A percentile compares a stretch with the other conserved stretches of the same genome.
Evolutionary conservation across 2,329 filamentous ascomycete genomes (phyloP).

Genomic region (Fusarium verrucosum): DNA sequence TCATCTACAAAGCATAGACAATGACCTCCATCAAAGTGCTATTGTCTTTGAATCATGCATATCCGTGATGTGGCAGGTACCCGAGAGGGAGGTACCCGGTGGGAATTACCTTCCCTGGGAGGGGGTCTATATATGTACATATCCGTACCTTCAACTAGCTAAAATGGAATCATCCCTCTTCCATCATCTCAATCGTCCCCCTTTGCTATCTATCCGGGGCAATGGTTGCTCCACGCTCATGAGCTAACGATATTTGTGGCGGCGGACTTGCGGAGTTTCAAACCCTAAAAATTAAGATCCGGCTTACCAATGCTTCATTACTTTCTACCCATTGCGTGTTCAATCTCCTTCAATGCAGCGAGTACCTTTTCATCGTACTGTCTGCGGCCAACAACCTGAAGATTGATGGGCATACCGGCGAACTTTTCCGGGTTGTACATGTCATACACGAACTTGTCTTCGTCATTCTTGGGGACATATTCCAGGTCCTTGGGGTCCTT

Average conservation of each 20-base stretch:
- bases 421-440: slow-evolving; percentile 44
- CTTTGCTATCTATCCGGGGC: not conserved
- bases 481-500: slow-evolving; percentile 39
- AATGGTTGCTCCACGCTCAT: not conserved
- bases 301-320: not conserved
- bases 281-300: rapidly evolving
- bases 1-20: not conserved
- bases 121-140: too few relatives aligned
- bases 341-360: slow-evolving; percentile 41
- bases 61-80: too few relatives aligned
- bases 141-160: too few relatives aligned
- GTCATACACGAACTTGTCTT: slow-evolving; percentile 45
- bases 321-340: slow-evolving; percentile 37
- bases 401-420: slow-evolving; percentile 38
- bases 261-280: not conserved
- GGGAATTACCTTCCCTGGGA: too few relatives aligned
- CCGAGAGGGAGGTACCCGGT: too few relatives aligned
- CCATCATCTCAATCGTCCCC: too few relatives aligned
- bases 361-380: slow-evolving; percentile 48
- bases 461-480: slow-evolving; percentile 43
- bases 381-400: slow-evolving; percentile 45
- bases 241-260: too few relatives aligned
- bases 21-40: not conserved
- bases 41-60: not conserved
- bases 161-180: too few relatives aligned